These are phyloP conservation scores for Aspergillus floridensis DNA, from an alignment of 2,329 filamentous ascomycete species.

Conservation along the genomic window DNA sequence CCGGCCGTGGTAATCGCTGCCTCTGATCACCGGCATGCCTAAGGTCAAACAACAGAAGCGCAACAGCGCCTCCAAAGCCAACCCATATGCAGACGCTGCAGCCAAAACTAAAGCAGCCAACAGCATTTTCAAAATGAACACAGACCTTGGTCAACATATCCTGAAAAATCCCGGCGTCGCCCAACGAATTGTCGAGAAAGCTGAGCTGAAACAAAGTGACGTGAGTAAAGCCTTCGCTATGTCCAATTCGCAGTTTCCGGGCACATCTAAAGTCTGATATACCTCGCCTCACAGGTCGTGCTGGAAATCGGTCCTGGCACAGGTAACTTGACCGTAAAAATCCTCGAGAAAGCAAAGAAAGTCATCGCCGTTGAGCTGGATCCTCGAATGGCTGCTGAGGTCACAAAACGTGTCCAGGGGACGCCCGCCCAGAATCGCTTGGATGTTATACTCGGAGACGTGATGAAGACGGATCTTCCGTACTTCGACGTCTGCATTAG, in stretches of 20 bases:
- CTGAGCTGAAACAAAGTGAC: constrained; percentile 83
- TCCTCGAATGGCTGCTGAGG: constrained; percentile 92
- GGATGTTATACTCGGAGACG: constrained; percentile 85
- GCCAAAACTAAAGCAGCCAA: constrained; percentile 58
- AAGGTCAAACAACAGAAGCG: constrained; percentile 56
- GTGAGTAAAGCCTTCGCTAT: constrained; percentile 30
- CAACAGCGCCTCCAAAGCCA: constrained; percentile 43
- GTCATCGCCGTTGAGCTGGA: constrained; percentile 88
- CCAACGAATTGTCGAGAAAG: constrained; percentile 77
- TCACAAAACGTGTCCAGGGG: constrained; percentile 89
- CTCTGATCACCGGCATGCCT: constrained; percentile 45
- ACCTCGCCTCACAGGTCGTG: constrained; percentile 56
- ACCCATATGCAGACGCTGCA: constrained; percentile 42
- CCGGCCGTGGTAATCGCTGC: background rate
- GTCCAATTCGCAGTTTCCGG: background rate
- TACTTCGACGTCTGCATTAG: constrained; percentile 81
- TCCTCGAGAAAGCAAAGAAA: constrained; percentile 82
- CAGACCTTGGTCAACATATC: constrained; percentile 83
- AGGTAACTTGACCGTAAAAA: constrained; percentile 83
- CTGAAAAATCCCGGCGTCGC: constrained; percentile 88
- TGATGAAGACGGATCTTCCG: constrained; percentile 80
- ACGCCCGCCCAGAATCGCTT: constrained; percentile 79
- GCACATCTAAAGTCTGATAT: background rate
- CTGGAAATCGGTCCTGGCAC: constrained; percentile 91
- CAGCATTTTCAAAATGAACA: constrained; percentile 98